These are phyloP conservation scores for Rhodotorula sp. DNA, from an alignment of 1,284 basidiomycete genomes.

Conservation along the genomic window DNA sequence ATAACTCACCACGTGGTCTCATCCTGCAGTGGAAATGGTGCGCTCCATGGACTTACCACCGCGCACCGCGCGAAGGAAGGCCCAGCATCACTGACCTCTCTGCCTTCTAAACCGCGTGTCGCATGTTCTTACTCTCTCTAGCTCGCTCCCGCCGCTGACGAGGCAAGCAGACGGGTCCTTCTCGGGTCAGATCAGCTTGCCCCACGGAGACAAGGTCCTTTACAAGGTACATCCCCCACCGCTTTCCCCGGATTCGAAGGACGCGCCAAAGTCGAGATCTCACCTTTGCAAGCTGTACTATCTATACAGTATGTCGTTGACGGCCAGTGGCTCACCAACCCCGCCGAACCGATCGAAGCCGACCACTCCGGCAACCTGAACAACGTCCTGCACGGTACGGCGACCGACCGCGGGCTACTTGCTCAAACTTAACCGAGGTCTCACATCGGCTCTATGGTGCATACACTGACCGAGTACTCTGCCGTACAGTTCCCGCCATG, in stretches of 20 bases:
- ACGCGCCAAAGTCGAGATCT: not conserved
- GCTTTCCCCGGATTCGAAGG: not conserved
- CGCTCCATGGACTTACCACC: not conserved
- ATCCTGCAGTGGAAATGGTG: conserved; percentile 27
- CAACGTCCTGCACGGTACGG: conserved; percentile 42
- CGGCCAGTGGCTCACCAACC: conserved; percentile 40
- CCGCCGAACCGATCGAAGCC: conserved; percentile 38
- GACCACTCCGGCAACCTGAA: conserved; percentile 43
- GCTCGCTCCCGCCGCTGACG: conserved; percentile 31
- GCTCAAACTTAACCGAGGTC: too few species aligned
- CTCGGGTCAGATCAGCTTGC: conserved; percentile 30
- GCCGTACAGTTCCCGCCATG: conserved; percentile 10
- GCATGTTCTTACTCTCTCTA: not conserved
- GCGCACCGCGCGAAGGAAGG: not conserved
- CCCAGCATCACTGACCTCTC: not conserved
- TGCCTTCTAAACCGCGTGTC: not conserved
- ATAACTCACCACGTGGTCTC: too few species aligned
- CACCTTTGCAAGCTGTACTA: not conserved
- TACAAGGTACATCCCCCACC: conserved; percentile 40
- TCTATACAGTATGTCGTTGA: conserved; percentile 42
- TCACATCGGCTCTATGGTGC: too few species aligned
- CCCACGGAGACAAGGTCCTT: conserved; percentile 37
- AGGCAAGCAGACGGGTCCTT: conserved; percentile 39
- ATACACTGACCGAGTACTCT: not conserved
- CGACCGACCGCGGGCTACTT: not conserved